phyloP scores from a whole-genome alignment of 306 rosid species.

The Trifolium repens region DNA sequence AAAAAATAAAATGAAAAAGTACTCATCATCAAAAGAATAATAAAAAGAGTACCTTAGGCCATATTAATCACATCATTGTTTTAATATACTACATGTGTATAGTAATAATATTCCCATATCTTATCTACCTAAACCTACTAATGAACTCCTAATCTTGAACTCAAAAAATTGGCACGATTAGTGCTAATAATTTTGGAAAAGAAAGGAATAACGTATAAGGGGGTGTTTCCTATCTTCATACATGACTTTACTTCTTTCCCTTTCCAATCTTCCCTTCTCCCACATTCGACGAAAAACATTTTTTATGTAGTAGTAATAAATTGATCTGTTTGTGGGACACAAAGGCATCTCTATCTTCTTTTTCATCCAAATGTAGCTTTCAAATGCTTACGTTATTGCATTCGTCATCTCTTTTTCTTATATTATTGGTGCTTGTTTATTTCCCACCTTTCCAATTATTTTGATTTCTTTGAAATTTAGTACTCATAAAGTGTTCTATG shows the following conservation, averaged over 20 bases:
- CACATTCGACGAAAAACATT: constrained; percentile 39
- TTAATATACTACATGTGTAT: too few relatives aligned
- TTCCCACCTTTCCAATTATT: constrained; percentile 35
- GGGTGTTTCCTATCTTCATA: constrained; percentile 36
- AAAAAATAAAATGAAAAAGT: not conserved
- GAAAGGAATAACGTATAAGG: constrained; percentile 50
- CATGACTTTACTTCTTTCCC: constrained; percentile 12
- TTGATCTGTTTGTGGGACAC: constrained; percentile 43
- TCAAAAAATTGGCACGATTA: constrained; percentile 35
- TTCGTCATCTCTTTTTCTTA: constrained; percentile 45
- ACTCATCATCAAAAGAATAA: not conserved
- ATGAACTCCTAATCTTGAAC: constrained; percentile 4
- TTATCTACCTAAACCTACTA: too few relatives aligned
- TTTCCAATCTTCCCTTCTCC: constrained; percentile 38
- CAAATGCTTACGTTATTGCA: constrained; percentile 51
- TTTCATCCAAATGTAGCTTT: constrained; percentile 37
- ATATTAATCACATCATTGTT: constrained; percentile 16
- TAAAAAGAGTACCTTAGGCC: not conserved
- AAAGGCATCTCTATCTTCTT: constrained; percentile 40
- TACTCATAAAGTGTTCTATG: constrained; percentile 19
- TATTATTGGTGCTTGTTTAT: constrained; percentile 27
- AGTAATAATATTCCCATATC: too few relatives aligned
- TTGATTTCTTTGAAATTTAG: constrained; percentile 25
- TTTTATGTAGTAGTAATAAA: constrained; percentile 29
- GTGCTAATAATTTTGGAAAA: constrained; percentile 36